phyloP scores from a whole-genome alignment of 2,329 filamentous ascomycete species.

The Phaeosphaeriaceae sp. region DNA sequence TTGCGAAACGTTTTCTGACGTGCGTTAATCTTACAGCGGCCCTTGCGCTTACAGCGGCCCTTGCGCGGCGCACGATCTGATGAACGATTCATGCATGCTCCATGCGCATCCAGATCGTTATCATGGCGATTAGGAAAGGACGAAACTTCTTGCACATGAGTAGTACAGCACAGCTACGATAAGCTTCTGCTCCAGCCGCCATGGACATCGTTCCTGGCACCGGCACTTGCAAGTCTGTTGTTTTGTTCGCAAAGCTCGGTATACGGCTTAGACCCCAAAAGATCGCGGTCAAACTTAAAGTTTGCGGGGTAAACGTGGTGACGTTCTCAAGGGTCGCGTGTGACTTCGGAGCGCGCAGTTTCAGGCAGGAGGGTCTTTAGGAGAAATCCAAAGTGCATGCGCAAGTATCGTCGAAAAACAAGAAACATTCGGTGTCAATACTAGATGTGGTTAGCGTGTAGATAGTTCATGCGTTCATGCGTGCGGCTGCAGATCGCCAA shows the following conservation, averaged over 20 bases:
- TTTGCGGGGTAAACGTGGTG: neutral
- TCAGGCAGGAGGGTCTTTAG: neutral
- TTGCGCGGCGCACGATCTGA: neutral
- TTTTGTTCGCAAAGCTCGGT: neutral
- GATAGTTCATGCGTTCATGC: constrained; percentile 10
- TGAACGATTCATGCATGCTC: neutral
- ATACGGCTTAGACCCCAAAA: neutral
- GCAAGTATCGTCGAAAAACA: constrained; percentile 6
- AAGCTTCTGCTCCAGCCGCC: neutral
- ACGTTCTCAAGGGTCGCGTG: neutral
- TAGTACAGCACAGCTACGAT: neutral
- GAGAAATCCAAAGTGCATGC: neutral
- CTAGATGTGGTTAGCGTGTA: constrained; percentile 10
- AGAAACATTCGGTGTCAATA: constrained; percentile 10
- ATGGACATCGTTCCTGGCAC: neutral
- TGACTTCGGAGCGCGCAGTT: neutral
- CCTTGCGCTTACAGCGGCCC: neutral
- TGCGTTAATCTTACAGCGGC: neutral
- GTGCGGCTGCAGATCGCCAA: constrained; percentile 18
- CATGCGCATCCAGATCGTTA: neutral
- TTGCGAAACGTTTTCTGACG: neutral
- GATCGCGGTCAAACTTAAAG: neutral
- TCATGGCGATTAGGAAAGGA: neutral
- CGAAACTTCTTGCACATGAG: neutral
- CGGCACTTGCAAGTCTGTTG: neutral